Percentiles rank a stretch among this genome's conserved stretches.
Conservation (phyloP, 768 basidiomycete species). For the Auriscalpium orientale region DNA sequence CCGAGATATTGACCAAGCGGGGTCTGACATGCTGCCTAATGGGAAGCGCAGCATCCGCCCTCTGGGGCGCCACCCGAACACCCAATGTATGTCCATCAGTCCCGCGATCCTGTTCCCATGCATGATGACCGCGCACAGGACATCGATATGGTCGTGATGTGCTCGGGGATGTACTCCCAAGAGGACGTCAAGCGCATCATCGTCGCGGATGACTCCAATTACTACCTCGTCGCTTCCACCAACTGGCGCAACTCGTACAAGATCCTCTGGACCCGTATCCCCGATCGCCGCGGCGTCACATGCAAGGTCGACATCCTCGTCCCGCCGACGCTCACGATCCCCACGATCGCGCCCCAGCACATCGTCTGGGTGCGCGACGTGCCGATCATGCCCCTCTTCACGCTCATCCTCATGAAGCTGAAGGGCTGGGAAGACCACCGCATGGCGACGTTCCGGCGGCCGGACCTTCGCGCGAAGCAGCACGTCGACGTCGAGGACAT, state of each 20-base stretch:
- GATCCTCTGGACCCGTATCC: constrained; percentile 33
- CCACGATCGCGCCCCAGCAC: constrained; percentile 12
- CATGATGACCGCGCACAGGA: constrained; percentile 26
- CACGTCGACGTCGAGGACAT: constrained; percentile 36
- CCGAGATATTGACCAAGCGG: background rate
- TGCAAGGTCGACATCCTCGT: constrained; percentile 28
- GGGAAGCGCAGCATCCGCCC: constrained; percentile 16
- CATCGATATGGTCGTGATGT: constrained; percentile 37
- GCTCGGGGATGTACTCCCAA: constrained; percentile 21
- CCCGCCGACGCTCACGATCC: constrained; percentile 22
- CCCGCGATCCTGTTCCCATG: background rate
- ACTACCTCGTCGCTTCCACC: constrained; percentile 30
- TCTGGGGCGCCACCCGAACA: constrained; percentile 15
- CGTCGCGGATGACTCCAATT: constrained; percentile 22
- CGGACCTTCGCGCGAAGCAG: constrained; percentile 30
- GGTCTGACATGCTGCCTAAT: constrained; percentile 17
- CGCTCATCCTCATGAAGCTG: constrained; percentile 25
- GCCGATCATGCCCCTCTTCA: constrained; percentile 24
- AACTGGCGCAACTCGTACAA: constrained; percentile 32
- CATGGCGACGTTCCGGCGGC: constrained; percentile 17
- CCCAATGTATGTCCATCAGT: constrained; percentile 11
- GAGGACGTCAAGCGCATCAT: constrained; percentile 36
- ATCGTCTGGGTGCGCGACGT: constrained; percentile 8
- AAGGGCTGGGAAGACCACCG: constrained; percentile 25
- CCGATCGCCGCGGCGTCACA: background rate